Conservation (phyloP, 345 rosid genomes). For the Murraya koenigii region DNA sequence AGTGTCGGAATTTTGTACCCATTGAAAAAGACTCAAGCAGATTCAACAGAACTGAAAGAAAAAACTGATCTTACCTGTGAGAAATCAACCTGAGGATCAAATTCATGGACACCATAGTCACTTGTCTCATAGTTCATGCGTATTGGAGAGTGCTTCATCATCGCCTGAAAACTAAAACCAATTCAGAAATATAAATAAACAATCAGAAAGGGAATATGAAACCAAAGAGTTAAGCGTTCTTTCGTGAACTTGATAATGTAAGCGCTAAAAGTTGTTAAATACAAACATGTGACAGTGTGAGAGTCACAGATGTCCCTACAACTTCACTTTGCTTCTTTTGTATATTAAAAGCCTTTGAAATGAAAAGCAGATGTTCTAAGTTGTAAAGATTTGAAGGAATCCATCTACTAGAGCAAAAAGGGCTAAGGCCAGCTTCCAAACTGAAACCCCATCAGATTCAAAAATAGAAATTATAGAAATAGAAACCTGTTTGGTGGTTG, state of each 20-base stretch:
- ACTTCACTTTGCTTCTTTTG: conserved; percentile 14
- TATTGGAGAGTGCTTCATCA: conserved; percentile 28
- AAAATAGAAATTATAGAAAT: conserved; percentile 15
- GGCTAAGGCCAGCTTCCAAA: conserved; percentile 24
- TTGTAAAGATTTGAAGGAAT: conserved; percentile 15
- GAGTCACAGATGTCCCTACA: not conserved
- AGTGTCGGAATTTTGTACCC: not conserved
- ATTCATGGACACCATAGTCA: conserved; percentile 36
- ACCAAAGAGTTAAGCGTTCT: not conserved
- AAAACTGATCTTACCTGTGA: conserved; percentile 32
- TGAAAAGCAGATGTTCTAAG: not conserved
- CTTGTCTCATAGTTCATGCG: conserved; percentile 25
- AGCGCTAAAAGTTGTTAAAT: not conserved
- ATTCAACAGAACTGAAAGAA: not conserved
- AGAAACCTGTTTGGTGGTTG: conserved; percentile 24
- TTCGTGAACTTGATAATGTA: not conserved
- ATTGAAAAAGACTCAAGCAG: not conserved
- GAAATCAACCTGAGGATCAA: conserved; percentile 47
- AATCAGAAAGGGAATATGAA: not conserved
- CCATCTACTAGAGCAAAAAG: conserved; percentile 6
- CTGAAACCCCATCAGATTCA: conserved; percentile 10
- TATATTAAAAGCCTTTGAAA: not conserved
- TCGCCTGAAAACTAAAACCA: conserved; percentile 17
- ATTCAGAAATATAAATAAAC: not conserved
- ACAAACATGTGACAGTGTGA: not conserved